phyloP scores from a whole-genome alignment of 2,329 filamentous ascomycete species.

The Coniochaeta prunicola region DNA sequence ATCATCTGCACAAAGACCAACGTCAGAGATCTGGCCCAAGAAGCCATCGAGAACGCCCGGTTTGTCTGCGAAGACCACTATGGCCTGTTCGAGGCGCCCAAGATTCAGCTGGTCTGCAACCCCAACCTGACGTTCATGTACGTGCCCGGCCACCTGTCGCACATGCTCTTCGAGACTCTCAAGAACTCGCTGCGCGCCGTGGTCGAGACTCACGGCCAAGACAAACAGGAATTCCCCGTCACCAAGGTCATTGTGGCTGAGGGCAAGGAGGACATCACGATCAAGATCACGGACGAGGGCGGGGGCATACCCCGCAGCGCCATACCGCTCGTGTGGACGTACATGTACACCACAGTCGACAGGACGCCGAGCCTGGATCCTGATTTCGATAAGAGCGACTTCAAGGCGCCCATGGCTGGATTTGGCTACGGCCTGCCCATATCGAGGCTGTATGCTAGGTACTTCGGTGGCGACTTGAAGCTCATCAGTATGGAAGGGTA shows the following conservation, averaged over 20 bases:
- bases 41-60: slow-evolving; percentile 97
- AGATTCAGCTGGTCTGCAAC: slow-evolving; percentile 93
- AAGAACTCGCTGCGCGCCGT: slow-evolving; percentile 98
- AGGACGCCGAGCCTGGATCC: slow-evolving; percentile 91
- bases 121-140: slow-evolving; percentile 98
- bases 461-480: slow-evolving; percentile 96
- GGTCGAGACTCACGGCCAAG: slow-evolving; percentile 88
- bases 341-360: slow-evolving; percentile 99
- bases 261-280: slow-evolving; percentile 97
- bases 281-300: slow-evolving; percentile 95
- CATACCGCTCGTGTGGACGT: slow-evolving; percentile 98
- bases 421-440: slow-evolving; percentile 98
- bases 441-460: slow-evolving; percentile 85
- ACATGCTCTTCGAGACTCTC: slow-evolving; percentile 98
- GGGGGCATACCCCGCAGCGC: slow-evolving; percentile 89
- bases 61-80: slow-evolving; percentile 99
- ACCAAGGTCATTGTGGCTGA: slow-evolving; percentile 98
- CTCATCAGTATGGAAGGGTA: slow-evolving; percentile 99
- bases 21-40: slow-evolving; percentile 86
- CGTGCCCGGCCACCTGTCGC: slow-evolving; percentile 93
- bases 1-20: slow-evolving; percentile 99
- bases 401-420: slow-evolving; percentile 98
- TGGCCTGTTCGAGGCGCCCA: slow-evolving; percentile 91
- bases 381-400: slow-evolving; percentile 97
- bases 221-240: slow-evolving; percentile 92